phyloP scores from a whole-genome alignment of 2,329 filamentous ascomycete genomes.

The Leptodontidium sp. region DNA sequence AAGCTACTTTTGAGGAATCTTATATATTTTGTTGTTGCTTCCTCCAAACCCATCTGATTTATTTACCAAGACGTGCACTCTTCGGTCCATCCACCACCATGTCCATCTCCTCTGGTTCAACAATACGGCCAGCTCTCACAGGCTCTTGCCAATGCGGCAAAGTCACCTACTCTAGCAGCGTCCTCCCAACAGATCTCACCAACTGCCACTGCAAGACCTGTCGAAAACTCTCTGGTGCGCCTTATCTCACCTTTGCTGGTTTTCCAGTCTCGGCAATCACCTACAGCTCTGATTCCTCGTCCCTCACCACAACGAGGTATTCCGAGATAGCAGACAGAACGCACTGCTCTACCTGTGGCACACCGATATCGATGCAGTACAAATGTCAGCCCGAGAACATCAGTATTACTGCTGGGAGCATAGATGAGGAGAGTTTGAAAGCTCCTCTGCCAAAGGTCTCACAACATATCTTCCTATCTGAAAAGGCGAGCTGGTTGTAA shows the following conservation, averaged over 20 bases:
- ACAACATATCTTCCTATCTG: slow-evolving; percentile 54
- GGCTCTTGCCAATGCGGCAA: slow-evolving; percentile 55
- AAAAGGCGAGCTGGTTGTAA: slow-evolving; percentile 46
- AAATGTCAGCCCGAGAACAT: slow-evolving; percentile 46
- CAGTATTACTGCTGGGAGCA: slow-evolving; percentile 50
- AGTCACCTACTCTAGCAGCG: slow-evolving; percentile 52
- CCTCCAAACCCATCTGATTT: not conserved
- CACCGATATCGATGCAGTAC: slow-evolving; percentile 55
- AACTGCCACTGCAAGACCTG: slow-evolving; percentile 59
- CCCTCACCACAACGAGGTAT: slow-evolving; percentile 47
- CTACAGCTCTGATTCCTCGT: slow-evolving; percentile 46
- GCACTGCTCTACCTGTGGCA: slow-evolving; percentile 56
- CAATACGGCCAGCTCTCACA: slow-evolving; percentile 40
- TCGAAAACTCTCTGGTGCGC: slow-evolving; percentile 55
- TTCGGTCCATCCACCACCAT: not conserved
- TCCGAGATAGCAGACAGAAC: slow-evolving; percentile 53
- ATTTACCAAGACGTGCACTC: no score
- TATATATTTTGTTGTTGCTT: not conserved
- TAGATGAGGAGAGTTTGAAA: slow-evolving; percentile 52
- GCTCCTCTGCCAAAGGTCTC: slow-evolving; percentile 44
- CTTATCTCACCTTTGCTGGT: slow-evolving; percentile 53
- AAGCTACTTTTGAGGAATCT: not conserved
- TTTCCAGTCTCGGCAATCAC: slow-evolving; percentile 49
- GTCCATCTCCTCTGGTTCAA: slow-evolving; percentile 15
- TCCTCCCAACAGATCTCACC: slow-evolving; percentile 48